Evolutionary conservation across 2,329 filamentous ascomycete species (phyloP), one percentile per base, ranked within the genome.

Genomic region (Alternaria novae-zelandiae): DNA sequence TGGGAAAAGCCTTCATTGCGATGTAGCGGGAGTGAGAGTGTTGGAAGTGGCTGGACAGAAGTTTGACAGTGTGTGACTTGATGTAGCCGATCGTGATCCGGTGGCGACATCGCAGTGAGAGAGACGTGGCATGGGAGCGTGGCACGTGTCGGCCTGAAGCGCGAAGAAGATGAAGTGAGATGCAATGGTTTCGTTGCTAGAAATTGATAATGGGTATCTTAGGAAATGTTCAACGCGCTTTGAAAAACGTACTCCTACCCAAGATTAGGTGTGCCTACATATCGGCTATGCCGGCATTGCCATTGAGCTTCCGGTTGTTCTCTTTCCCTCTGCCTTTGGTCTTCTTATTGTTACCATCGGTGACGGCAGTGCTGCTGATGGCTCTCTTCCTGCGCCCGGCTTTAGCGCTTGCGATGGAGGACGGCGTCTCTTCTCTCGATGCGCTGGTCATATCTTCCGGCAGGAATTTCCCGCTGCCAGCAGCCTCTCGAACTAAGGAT

Each of bases 381-480:
- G 74, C 74, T 59, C 74, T 66, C 59, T 78, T 79, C 44, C 70
- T 68, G 28, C 69, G 49, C 21, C 64, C 59, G 5, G 61, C 56
- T 23, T 54, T 66, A 11, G 62, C 56, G 60, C 73, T 75, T 5
- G 68, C 59, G 17, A 65, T 65, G 9, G 74, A 76, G 3, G 72
- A 73, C 0, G 72, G 76, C 2, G 77, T 74, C 1, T 68, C 67
- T 11, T 68, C 70, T 51, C 68, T 58, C 2, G 41, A 46, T 17
- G 56, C 60, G 7, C 45, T 63, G 0, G 64, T 36, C 36, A 69
- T 3, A 8, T 72, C 67, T 3, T 74, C 72, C 3, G 71, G 63
- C 44, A 78, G 30, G 26, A 78, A 78, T 23, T 68, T 76, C n/a
- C 71, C 74, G n/a, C 67, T 74, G 6, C 76, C 74, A 26, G 72